Conservation (phyloP, 2,329 filamentous ascomycete species). For the Aspergillus thermomutatus region DNA sequence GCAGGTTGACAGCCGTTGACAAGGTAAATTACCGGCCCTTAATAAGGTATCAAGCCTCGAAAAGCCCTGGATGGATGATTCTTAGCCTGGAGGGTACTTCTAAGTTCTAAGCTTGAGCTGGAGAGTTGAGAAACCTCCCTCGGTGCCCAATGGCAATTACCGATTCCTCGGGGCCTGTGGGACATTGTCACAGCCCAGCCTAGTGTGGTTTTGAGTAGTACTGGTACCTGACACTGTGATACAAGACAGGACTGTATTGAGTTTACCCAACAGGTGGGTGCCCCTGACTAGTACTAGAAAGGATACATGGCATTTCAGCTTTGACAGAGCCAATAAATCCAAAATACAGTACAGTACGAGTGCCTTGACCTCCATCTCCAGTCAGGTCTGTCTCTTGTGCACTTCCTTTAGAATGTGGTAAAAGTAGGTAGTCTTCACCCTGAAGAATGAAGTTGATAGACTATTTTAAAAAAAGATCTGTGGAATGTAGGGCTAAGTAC, state of each 20-base stretch:
- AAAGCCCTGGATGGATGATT: neutral
- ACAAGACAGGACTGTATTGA: neutral
- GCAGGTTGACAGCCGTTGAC: neutral
- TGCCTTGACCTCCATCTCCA: neutral
- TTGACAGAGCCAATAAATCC: neutral
- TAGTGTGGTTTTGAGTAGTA: neutral
- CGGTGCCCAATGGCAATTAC: neutral
- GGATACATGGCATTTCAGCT: neutral
- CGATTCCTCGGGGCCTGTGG: neutral
- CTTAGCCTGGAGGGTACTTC: too few relatives aligned
- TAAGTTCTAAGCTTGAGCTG: neutral
- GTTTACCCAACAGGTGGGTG: conserved; percentile 1
- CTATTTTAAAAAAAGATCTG: neutral
- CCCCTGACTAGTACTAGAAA: conserved; percentile 13
- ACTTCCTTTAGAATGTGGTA: neutral
- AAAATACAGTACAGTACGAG: too few relatives aligned
- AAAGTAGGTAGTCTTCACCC: neutral
- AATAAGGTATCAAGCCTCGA: neutral
- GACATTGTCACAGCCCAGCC: neutral
- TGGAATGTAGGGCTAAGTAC: neutral
- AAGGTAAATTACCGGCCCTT: neutral
- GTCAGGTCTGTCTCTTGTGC: neutral
- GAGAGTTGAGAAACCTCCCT: neutral
- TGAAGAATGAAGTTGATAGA: neutral
- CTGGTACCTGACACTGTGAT: neutral